Conservation (phyloP, 83 land plant species). For the Diphasiastrum complanatum region DNA sequence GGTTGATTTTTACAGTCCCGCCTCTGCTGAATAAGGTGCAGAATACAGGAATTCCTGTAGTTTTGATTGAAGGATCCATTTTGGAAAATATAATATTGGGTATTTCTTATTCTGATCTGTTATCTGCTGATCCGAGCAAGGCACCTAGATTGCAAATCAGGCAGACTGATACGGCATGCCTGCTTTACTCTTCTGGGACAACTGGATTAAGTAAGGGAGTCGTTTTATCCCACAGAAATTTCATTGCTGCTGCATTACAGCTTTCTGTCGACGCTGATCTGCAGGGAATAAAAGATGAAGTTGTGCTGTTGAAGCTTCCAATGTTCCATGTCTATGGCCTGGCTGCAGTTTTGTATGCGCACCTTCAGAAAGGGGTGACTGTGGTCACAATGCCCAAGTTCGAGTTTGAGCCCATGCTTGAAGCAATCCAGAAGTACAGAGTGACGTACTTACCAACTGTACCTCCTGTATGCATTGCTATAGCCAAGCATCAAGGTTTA, state of each 20-base stretch:
- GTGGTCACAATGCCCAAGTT: constrained; percentile 41
- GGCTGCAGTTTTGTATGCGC: constrained; percentile 23
- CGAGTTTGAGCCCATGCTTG: constrained; percentile 38
- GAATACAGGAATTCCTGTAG: not conserved
- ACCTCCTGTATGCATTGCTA: constrained; percentile 42
- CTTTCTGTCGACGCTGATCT: not conserved
- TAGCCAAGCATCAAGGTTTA: constrained; percentile 26
- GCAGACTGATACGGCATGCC: constrained; percentile 43
- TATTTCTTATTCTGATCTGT: constrained; percentile 1
- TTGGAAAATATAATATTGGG: not conserved
- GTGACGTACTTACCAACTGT: constrained; percentile 41
- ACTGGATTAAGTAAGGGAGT: constrained; percentile 62
- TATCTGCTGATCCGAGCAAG: not conserved
- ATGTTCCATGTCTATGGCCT: constrained; percentile 66
- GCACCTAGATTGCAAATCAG: not conserved
- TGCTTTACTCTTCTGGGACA: constrained; percentile 65
- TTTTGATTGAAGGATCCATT: constrained; percentile 3
- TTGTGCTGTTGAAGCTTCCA: constrained; percentile 41
- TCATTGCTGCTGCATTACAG: constrained; percentile 29
- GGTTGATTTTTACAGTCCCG: constrained; percentile 19
- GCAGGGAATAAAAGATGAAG: not conserved
- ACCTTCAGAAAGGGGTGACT: constrained; percentile 19
- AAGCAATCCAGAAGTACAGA: constrained; percentile 20
- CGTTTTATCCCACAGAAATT: constrained; percentile 40
- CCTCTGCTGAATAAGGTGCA: constrained; percentile 9